Conservation (phyloP, 306 rosid species). For the Ammopiptanthus mongolicus region DNA sequence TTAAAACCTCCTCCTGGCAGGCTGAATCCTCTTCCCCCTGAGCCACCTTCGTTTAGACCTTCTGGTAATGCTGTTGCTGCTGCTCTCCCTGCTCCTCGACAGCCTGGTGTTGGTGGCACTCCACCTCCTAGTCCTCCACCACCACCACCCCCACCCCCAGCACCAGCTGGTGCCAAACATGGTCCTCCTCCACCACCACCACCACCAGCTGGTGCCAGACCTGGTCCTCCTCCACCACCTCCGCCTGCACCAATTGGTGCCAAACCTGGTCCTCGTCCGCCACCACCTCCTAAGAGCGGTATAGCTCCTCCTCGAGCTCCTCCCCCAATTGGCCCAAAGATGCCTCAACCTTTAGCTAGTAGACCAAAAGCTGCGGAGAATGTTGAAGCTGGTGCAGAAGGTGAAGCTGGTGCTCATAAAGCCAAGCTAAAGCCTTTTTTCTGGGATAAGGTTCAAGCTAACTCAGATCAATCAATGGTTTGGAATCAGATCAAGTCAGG, state of each 20-base stretch:
- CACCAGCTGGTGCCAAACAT: constrained; percentile 3
- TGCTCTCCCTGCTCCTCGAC: constrained; percentile 31
- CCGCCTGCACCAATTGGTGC: constrained; percentile 35
- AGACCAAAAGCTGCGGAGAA: constrained; percentile 28
- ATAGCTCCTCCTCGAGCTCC: constrained; percentile 69
- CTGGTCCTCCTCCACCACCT: constrained; percentile 41
- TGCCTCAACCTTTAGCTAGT: constrained; percentile 34
- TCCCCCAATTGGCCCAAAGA: constrained; percentile 44
- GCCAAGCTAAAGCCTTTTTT: constrained; percentile 93
- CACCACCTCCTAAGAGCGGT: constrained; percentile 34
- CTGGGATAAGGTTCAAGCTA: constrained; percentile 98
- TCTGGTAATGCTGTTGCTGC: not conserved
- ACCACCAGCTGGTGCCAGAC: constrained; percentile 23
- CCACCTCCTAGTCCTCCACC: constrained; percentile 9
- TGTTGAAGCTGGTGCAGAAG: constrained; percentile 41
- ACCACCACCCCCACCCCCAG: constrained; percentile 4
- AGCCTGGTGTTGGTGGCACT: not conserved
- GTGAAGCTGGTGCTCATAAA: constrained; percentile 52
- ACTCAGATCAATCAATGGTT: constrained; percentile 91
- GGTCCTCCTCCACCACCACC: constrained; percentile 36
- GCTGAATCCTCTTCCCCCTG: constrained; percentile 66
- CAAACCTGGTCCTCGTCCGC: constrained; percentile 41
- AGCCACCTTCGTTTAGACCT: constrained; percentile 44
- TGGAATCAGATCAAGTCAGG: constrained; percentile 96
- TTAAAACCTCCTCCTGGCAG: constrained; percentile 83